phyloP scores from a whole-genome alignment of 768 basidiomycete genomes.

The Mycena sanguinolenta region DNA sequence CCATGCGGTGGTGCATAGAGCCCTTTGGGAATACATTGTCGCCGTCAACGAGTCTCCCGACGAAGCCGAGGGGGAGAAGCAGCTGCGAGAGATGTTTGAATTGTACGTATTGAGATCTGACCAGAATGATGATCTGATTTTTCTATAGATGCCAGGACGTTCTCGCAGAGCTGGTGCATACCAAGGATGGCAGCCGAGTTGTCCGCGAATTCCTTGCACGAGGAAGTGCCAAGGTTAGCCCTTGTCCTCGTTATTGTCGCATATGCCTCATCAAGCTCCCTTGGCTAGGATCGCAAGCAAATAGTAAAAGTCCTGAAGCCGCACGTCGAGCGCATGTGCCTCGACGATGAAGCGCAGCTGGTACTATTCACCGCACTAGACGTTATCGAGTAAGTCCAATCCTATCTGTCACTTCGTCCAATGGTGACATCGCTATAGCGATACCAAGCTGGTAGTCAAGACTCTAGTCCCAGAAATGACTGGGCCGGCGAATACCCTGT shows the following conservation, averaged over 20 bases:
- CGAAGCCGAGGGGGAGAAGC: constrained; percentile 77
- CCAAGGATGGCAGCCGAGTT: constrained; percentile 88
- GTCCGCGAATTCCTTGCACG: constrained; percentile 88
- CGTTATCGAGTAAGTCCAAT: constrained; percentile 79
- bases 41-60: constrained; percentile 71
- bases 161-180: constrained; percentile 94
- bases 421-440: constrained; percentile 58
- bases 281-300: constrained; percentile 84
- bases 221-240: constrained; percentile 84
- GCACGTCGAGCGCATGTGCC: constrained; percentile 89
- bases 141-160: constrained; percentile 80
- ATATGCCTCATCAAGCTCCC: neutral
- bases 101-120: constrained; percentile 56
- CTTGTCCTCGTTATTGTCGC: neutral
- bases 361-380: constrained; percentile 93
- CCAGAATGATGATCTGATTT: neutral
- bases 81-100: constrained; percentile 85
- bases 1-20: constrained; percentile 90
- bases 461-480: constrained; percentile 81
- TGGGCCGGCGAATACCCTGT: constrained; percentile 67
- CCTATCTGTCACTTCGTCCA: neutral
- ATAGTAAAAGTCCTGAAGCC: constrained; percentile 92
- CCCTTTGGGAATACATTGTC: constrained; percentile 86
- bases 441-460: constrained; percentile 91
- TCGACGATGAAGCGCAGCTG: constrained; percentile 90